Percentiles rank a stretch among this genome's conserved stretches.
Conservation (phyloP, 768 basidiomycete genomes). For the Xerocomellus chrysenteron region DNA sequence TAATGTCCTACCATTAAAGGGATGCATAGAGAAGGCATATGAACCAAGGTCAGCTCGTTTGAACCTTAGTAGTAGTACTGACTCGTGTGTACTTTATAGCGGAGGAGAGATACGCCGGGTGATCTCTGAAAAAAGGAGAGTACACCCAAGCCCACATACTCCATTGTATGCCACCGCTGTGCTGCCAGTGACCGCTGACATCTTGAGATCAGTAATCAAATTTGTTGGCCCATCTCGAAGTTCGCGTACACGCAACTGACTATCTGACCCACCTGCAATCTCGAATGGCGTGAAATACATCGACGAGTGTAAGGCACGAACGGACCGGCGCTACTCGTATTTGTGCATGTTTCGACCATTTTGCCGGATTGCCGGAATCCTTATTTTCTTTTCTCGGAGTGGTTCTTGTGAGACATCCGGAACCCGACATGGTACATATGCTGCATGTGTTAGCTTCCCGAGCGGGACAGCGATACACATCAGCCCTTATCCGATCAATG, state of each 20-base stretch:
- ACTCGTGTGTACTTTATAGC: background rate
- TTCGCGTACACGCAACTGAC: background rate
- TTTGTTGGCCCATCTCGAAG: too few species aligned
- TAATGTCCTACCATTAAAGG: background rate
- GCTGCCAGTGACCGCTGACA: too few species aligned
- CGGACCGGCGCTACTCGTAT: background rate
- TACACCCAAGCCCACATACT: too few species aligned
- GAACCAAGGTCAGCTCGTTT: background rate
- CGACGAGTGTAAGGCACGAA: background rate
- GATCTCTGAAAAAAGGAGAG: background rate
- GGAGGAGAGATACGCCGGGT: too few species aligned
- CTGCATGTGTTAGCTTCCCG: slow-evolving; percentile 17
- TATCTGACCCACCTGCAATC: background rate
- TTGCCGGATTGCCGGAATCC: background rate
- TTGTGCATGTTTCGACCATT: slow-evolving; percentile 7
- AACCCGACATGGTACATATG: slow-evolving; percentile 25
- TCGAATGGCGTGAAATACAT: background rate
- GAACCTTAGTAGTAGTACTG: background rate
- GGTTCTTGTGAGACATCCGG: slow-evolving; percentile 15
- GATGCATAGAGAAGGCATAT: background rate
- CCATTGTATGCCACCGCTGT: background rate
- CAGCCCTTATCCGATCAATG: slow-evolving; percentile 40
- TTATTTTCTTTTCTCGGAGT: background rate
- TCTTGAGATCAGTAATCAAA: too few species aligned
- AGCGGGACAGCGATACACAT: slow-evolving; percentile 19